phyloP scores from a whole-genome alignment of 2,329 filamentous ascomycete species.

The Cladosporium phlei region DNA sequence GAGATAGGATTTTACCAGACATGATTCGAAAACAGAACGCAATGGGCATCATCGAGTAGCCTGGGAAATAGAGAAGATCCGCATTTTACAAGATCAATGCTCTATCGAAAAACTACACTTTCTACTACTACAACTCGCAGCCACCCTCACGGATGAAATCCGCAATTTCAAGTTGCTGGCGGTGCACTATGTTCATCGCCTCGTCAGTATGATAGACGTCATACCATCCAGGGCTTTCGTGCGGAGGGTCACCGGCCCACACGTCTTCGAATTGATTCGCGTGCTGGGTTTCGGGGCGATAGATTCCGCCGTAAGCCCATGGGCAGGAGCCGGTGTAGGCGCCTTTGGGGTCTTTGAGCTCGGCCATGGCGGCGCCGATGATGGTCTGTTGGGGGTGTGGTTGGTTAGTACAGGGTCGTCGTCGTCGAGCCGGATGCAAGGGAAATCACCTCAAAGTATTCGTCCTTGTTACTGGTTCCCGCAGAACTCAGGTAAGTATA shows the following conservation, averaged over 20 bases:
- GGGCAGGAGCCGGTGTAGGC: slow-evolving; percentile 36
- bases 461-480: slow-evolving; percentile 34
- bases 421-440: neutral
- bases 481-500: slow-evolving; percentile 36
- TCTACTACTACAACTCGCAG: too few relatives aligned
- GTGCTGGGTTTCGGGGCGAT: slow-evolving; percentile 36
- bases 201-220: slow-evolving; percentile 33
- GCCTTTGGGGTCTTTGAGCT: slow-evolving; percentile 30
- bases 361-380: slow-evolving; percentile 33
- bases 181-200: slow-evolving; percentile 34
- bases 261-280: slow-evolving; percentile 37
- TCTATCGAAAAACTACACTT: too few relatives aligned
- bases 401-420: neutral
- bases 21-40: too few relatives aligned
- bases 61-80: too few relatives aligned
- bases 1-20: too few relatives aligned
- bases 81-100: too few relatives aligned
- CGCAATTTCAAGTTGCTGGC: slow-evolving; percentile 31
- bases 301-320: slow-evolving; percentile 39
- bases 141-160: slow-evolving; percentile 8
- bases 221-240: slow-evolving; percentile 38
- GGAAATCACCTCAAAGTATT: slow-evolving; percentile 27
- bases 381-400: slow-evolving; percentile 27
- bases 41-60: too few relatives aligned
- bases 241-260: slow-evolving; percentile 39